Percentiles rank a stretch among this genome's conserved stretches.
Conservation (phyloP, 163 green algal genomes). For the Chlorella variabilis region DNA sequence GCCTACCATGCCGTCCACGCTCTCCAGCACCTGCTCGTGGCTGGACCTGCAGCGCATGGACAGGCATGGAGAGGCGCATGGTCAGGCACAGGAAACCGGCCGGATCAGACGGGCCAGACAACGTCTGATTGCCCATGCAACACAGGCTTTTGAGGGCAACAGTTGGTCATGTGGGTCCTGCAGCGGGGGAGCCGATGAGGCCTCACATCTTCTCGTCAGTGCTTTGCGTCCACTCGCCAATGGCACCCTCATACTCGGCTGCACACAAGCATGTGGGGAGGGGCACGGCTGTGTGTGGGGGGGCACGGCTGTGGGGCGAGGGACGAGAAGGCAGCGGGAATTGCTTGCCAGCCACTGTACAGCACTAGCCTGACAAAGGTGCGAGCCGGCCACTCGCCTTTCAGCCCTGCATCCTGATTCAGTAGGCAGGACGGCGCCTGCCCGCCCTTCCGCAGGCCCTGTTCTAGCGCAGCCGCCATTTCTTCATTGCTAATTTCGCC, state of each 20-base stretch:
- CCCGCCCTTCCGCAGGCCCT: not conserved
- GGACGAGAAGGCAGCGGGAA: too few relatives aligned
- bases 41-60: not conserved
- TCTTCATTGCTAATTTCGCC: not conserved
- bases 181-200: too few relatives aligned
- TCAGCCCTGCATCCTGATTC: not conserved
- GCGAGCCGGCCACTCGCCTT: not conserved
- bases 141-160: too few relatives aligned
- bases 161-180: too few relatives aligned
- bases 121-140: too few relatives aligned
- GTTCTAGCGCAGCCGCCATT: not conserved
- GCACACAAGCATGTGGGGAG: too few relatives aligned
- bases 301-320: too few relatives aligned
- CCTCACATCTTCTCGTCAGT: not conserved
- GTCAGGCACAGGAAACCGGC: too few relatives aligned
- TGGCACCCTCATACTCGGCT: not conserved
- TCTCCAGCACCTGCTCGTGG: slow-evolving; percentile 11
- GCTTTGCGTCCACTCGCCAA: not conserved
- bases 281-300: too few relatives aligned
- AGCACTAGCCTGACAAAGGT: not conserved
- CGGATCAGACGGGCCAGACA: too few relatives aligned
- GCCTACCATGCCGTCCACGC: slow-evolving; percentile 28
- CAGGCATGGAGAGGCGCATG: not conserved
- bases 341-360: too few relatives aligned
- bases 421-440: not conserved